These are phyloP conservation scores for Cyberlindnera euphorbiiphila DNA, from an alignment of 805 yeast genomes.

Conservation along the genomic window DNA sequence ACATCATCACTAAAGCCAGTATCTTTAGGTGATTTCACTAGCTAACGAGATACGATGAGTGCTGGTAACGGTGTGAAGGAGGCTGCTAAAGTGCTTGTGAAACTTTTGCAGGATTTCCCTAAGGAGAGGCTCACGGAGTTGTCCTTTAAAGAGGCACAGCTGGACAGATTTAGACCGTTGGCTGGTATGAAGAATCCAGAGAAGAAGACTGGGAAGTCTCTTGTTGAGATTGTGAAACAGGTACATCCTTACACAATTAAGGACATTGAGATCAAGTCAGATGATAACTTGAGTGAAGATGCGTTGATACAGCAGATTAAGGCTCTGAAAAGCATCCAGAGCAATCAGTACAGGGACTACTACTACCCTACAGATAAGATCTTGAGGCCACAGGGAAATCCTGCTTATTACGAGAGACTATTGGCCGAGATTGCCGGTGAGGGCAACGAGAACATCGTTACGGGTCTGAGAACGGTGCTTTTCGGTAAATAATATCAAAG, in stretches of 20 bases:
- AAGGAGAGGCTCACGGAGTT: constrained; percentile 64
- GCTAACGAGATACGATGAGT: constrained; percentile 2
- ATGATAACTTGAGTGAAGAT: constrained; percentile 43
- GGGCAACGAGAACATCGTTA: constrained; percentile 57
- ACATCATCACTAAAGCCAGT: background rate
- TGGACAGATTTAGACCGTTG: constrained; percentile 49
- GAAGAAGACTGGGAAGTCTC: constrained; percentile 36
- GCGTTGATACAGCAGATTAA: constrained; percentile 49
- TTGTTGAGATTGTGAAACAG: constrained; percentile 41
- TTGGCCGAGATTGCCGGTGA: constrained; percentile 68
- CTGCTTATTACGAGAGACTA: constrained; percentile 69
- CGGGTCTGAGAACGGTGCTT: constrained; percentile 70
- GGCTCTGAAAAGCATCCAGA: constrained; percentile 52
- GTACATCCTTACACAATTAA: constrained; percentile 42
- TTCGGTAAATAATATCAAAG: constrained; percentile 53
- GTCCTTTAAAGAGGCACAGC: constrained; percentile 65
- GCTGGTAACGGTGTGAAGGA: constrained; percentile 34
- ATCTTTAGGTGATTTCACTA: background rate
- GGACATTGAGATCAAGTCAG: constrained; percentile 42
- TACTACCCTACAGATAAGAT: constrained; percentile 65
- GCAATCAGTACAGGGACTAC: constrained; percentile 58
- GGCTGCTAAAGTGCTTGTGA: constrained; percentile 54
- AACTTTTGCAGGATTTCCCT: constrained; percentile 59
- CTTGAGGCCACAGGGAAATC: constrained; percentile 79
- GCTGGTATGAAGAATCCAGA: constrained; percentile 44